Conservation (phyloP, 495 filamentous ascomycete species). For the Oidiodendron maius region DNA sequence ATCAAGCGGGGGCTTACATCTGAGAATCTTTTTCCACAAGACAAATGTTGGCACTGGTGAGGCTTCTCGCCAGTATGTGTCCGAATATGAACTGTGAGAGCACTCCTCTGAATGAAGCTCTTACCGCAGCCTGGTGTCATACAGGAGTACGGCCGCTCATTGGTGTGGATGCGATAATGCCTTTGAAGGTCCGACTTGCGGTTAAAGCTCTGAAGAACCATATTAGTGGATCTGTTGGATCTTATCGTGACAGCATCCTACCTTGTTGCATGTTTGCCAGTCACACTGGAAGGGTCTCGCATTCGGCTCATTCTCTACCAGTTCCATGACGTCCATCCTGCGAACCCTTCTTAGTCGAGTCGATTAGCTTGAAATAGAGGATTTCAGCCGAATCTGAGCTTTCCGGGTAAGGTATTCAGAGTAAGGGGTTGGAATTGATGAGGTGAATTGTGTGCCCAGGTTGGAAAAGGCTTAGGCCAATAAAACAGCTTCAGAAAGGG, state of each 20-base stretch:
- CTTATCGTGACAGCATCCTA: conserved; percentile 21
- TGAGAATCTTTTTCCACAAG: conserved; percentile 82
- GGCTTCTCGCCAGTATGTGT: conserved; percentile 90
- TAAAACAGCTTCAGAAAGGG: too few relatives aligned
- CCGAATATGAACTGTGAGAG: conserved; percentile 77
- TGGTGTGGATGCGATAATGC: conserved; percentile 87
- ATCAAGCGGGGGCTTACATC: conserved; percentile 53
- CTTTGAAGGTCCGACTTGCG: conserved; percentile 86
- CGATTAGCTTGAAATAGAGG: too few relatives aligned
- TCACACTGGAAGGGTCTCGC: conserved; percentile 48
- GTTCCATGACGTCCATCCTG: conserved; percentile 49
- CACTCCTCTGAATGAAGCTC: conserved; percentile 87
- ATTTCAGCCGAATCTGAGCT: too few relatives aligned
- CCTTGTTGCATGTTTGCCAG: conserved; percentile 46
- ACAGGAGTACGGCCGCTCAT: conserved; percentile 79
- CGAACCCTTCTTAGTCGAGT: not conserved
- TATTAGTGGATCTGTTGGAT: not conserved
- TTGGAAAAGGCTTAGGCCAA: too few relatives aligned
- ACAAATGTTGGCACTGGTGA: conserved; percentile 71
- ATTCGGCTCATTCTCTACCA: conserved; percentile 46
- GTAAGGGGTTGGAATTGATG: too few relatives aligned
- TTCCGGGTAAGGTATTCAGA: too few relatives aligned
- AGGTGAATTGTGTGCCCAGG: too few relatives aligned
- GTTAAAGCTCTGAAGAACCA: conserved; percentile 68
- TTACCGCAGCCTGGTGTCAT: conserved; percentile 66